Evolutionary conservation across 202 grass and related monocot species (phyloP), one percentile per base, ranked within the genome.

Genomic region (Zizania palustris): DNA sequence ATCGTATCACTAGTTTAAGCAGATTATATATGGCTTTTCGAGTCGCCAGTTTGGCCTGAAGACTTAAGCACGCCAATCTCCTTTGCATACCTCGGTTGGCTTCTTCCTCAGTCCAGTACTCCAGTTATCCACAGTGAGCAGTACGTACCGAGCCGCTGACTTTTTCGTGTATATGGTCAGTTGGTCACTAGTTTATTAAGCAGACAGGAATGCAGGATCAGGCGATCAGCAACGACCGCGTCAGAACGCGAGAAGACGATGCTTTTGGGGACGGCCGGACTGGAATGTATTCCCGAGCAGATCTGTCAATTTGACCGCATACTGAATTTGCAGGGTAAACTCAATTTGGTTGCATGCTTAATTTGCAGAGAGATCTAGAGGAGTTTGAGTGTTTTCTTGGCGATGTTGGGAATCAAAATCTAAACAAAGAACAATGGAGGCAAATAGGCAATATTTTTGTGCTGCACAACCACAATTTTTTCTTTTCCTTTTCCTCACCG

Each of bases 1-100:
- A 13, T 22, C n/a, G n/a, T n/a, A n/a, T n/a, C n/a, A 39, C 12
- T 78, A 66, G 69, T 84, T 63, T 65, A 72, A 46, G 49, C 50
- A 42, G 41, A 33, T 58, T 35, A 57, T 35, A 57, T 5, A 38
- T 46, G 60, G 28, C 74, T 11, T 11, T 37, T 46, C 71, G 35
- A 28, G 28, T 21, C n/a, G 57, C 63, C 49, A 35, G 21, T 45
- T 67, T 45, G 68, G 60, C 60, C 34, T 65, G 68, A 28, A 28
- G 28, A 28, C 28, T 2, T 28, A 28, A 28, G 28, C 28, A 28
- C 28, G 28, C 11, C 60, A 56, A 46, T 33, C 33, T 57, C 3
- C 33, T 28, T 14, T 14, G 28, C 11, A 5, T 13, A 9, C 15
- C 16, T 1, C 12, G 36, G 36, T 43, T 55, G 75, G 37, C 16